A percentile compares a stretch with the other conserved stretches of the same genome.
These are phyloP conservation scores for Penicillium turbatum DNA, from an alignment of 495 filamentous ascomycete genomes.

Conservation along the genomic window DNA sequence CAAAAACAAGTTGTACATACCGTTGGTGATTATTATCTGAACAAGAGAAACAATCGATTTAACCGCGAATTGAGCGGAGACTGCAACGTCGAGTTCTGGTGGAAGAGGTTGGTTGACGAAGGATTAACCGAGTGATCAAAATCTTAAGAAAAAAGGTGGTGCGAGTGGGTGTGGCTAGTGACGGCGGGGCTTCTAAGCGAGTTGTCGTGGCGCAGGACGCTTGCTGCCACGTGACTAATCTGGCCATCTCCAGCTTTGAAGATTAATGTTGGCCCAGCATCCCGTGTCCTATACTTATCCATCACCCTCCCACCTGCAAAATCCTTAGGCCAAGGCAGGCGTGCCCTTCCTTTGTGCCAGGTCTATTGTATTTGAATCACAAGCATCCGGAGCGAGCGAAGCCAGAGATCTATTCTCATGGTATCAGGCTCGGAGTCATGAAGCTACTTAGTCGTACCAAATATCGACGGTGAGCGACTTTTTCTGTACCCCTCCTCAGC, in stretches of 20 bases:
- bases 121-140: constrained; percentile 22
- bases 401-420: constrained; percentile 21
- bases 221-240: constrained; percentile 27
- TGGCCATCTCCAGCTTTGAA: background rate
- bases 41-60: constrained; percentile 95
- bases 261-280: constrained; percentile 3
- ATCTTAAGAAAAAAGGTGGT: constrained; percentile 44
- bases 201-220: constrained; percentile 26
- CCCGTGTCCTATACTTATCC: background rate
- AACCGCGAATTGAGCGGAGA: constrained; percentile 84
- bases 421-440: constrained; percentile 43
- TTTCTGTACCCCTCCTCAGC: constrained; percentile 12
- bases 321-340: background rate
- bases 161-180: constrained; percentile 38
- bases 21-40: constrained; percentile 40
- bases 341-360: background rate
- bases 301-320: background rate
- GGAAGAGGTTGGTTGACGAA: constrained; percentile 30
- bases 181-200: constrained; percentile 38
- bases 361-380: background rate
- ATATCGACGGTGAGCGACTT: constrained; percentile 41
- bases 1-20: constrained; percentile 19
- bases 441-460: constrained; percentile 43
- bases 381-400: background rate
- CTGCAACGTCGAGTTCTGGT: constrained; percentile 72